Conservation (phyloP, 306 rosid species). For the Sesbania bispinosa region DNA sequence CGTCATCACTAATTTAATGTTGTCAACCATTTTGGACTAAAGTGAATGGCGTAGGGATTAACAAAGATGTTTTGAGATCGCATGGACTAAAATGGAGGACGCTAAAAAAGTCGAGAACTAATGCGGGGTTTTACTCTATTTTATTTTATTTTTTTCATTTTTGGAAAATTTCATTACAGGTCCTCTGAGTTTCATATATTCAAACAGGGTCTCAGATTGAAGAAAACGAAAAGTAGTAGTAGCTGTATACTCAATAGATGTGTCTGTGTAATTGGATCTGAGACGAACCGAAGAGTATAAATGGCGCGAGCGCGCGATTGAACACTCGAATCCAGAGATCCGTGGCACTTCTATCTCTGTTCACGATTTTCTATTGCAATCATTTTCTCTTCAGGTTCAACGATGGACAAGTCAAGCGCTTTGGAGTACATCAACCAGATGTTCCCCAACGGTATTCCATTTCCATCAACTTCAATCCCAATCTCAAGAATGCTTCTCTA, state of each 20-base stretch:
- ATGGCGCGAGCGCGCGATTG: not conserved
- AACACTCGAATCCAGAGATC: constrained; percentile 22
- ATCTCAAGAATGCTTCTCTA: no score
- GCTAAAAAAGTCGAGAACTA: no score
- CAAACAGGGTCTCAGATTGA: constrained; percentile 6
- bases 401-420: constrained; percentile 94
- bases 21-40: no score
- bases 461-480: not conserved
- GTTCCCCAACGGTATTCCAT: constrained; percentile 83
- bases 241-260: not conserved
- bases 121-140: no score
- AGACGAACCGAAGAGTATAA: not conserved
- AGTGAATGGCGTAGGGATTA: no score
- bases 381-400: constrained; percentile 13
- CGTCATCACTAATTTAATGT: no score
- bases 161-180: not conserved
- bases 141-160: not conserved
- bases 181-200: constrained; percentile 12
- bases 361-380: constrained; percentile 6
- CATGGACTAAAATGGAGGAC: no score
- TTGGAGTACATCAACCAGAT: constrained; percentile 93
- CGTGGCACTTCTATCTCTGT: not conserved
- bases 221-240: constrained; percentile 2
- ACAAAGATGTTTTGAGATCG: no score
- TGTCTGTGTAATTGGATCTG: constrained; percentile 26